phyloP scores from a whole-genome alignment of 495 filamentous ascomycete species.

The Durotheca rogersii region DNA sequence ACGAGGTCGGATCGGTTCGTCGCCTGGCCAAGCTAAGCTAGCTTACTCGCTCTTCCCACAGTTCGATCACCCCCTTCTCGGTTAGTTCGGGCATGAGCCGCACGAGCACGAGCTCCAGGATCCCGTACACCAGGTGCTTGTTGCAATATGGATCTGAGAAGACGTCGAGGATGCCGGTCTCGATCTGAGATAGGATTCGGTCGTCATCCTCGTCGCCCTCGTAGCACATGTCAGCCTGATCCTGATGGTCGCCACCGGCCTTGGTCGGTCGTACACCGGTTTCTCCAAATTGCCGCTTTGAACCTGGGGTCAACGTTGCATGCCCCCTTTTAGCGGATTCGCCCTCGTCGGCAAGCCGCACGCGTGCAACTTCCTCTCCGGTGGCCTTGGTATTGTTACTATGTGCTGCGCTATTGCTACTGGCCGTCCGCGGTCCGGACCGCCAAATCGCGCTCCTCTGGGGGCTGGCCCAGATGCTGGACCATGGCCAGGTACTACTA shows the following conservation, averaged over 20 bases:
- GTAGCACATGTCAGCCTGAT: conserved; percentile 34
- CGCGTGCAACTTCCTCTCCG: conserved; percentile 35
- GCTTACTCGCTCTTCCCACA: conserved; percentile 70
- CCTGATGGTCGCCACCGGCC: conserved; percentile 27
- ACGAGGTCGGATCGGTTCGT: conserved; percentile 13
- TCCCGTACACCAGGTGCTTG: conserved; percentile 78
- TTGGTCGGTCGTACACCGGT: conserved; percentile 33
- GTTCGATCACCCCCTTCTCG: conserved; percentile 67
- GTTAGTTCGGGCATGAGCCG: conserved; percentile 81
- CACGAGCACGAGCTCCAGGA: conserved; percentile 75
- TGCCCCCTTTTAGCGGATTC: conserved; percentile 37
- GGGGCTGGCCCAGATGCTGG: conserved; percentile 23
- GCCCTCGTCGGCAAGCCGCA: conserved; percentile 37
- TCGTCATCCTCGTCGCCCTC: conserved; percentile 39
- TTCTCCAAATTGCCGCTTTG: conserved; percentile 44
- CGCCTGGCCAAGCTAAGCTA: conserved; percentile 33
- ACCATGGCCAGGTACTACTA: conserved; percentile 32
- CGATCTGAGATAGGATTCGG: conserved; percentile 49
- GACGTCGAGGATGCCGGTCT: conserved; percentile 62
- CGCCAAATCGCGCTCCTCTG: conserved; percentile 27
- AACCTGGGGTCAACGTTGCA: conserved; percentile 42
- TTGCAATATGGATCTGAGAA: conserved; percentile 84
- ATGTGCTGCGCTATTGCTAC: conserved; percentile 29
- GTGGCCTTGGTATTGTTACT: conserved; percentile 26
- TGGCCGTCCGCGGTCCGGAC: conserved; percentile 33